These are phyloP conservation scores for Psilocybe azurescens DNA, from an alignment of 768 basidiomycete genomes.

Conservation along the genomic window DNA sequence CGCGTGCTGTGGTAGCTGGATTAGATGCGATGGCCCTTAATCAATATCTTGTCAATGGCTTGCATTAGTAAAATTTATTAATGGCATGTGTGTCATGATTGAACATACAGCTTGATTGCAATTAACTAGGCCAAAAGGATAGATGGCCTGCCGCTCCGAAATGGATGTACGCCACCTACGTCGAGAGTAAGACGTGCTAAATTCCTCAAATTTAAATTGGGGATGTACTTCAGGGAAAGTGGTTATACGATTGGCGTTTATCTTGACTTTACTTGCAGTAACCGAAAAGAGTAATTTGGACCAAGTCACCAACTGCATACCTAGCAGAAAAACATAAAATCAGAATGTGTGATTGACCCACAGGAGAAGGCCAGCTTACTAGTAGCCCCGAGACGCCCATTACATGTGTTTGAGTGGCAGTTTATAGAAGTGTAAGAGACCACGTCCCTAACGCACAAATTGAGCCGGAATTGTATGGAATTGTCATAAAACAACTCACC, in stretches of 20 bases:
- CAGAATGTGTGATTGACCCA: not conserved
- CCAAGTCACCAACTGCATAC: slow-evolving; percentile 28
- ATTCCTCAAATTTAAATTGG: not conserved
- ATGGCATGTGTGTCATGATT: not conserved
- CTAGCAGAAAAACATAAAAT: slow-evolving; percentile 6
- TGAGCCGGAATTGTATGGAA: not conserved
- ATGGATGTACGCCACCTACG: too few species aligned
- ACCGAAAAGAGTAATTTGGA: slow-evolving; percentile 36
- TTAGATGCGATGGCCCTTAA: slow-evolving; percentile 41
- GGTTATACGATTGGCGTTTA: slow-evolving; percentile 35
- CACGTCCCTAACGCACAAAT: slow-evolving; percentile 20
- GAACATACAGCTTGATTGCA: slow-evolving; percentile 26
- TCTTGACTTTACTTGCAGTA: slow-evolving; percentile 38
- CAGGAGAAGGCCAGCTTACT: not conserved
- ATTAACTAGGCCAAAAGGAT: slow-evolving; percentile 15
- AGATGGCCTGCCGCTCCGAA: too few species aligned
- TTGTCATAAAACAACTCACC: slow-evolving; percentile 4
- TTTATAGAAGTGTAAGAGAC: slow-evolving; percentile 25
- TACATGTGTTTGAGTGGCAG: slow-evolving; percentile 23
- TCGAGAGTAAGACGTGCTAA: too few species aligned
- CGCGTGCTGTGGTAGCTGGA: slow-evolving; percentile 39
- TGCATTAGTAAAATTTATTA: not conserved
- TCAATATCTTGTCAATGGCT: slow-evolving; percentile 31
- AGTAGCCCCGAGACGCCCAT: slow-evolving; percentile 28
- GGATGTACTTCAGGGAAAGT: slow-evolving; percentile 36